Evolutionary conservation across 495 filamentous ascomycete species (phyloP).

Genomic region (Elaphomyces granulatus): DNA sequence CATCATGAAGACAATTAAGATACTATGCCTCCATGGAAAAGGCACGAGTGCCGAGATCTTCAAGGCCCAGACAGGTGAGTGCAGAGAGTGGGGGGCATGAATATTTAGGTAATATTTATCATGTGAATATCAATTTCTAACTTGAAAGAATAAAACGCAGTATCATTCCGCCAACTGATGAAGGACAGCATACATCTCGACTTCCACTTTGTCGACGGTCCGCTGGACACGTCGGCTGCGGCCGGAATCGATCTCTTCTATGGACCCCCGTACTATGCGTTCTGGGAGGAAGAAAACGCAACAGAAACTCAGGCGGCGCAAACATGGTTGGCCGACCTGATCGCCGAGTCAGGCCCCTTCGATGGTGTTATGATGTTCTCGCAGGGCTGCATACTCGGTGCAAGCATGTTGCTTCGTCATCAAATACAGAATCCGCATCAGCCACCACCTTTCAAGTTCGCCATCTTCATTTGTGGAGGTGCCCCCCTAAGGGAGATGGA

Average conservation of each 20-base stretch:
- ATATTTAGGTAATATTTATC: too few species aligned
- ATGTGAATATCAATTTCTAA: too few species aligned
- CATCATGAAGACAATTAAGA: slow-evolving; percentile 33
- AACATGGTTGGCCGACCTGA: slow-evolving; percentile 31
- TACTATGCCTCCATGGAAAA: slow-evolving; percentile 50
- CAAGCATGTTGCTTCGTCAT: slow-evolving; percentile 29
- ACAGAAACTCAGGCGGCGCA: slow-evolving; percentile 25
- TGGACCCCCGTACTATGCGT: slow-evolving; percentile 34
- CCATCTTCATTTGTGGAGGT: slow-evolving; percentile 45
- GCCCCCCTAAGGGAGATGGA: slow-evolving; percentile 34
- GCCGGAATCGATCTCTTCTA: slow-evolving; percentile 41
- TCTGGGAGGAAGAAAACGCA: slow-evolving; percentile 25
- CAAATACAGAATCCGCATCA: slow-evolving; percentile 17
- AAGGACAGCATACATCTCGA: slow-evolving; percentile 17
- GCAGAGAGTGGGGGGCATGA: too few species aligned
- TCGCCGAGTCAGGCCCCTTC: slow-evolving; percentile 40
- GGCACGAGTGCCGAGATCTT: slow-evolving; percentile 46
- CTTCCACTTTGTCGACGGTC: slow-evolving; percentile 46
- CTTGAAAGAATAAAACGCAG: too few species aligned
- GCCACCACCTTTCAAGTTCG: slow-evolving; percentile 40
- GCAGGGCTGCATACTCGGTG: slow-evolving; percentile 41
- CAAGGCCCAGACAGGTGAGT: slow-evolving; percentile 41
- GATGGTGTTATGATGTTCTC: slow-evolving; percentile 47
- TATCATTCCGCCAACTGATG: slow-evolving; percentile 27
- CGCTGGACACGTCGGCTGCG: slow-evolving; percentile 28